Percentiles rank a stretch among this genome's conserved stretches.
Evolutionary conservation across 2,329 filamentous ascomycete species (phyloP).

Genomic region (Aspergillus ustus): DNA sequence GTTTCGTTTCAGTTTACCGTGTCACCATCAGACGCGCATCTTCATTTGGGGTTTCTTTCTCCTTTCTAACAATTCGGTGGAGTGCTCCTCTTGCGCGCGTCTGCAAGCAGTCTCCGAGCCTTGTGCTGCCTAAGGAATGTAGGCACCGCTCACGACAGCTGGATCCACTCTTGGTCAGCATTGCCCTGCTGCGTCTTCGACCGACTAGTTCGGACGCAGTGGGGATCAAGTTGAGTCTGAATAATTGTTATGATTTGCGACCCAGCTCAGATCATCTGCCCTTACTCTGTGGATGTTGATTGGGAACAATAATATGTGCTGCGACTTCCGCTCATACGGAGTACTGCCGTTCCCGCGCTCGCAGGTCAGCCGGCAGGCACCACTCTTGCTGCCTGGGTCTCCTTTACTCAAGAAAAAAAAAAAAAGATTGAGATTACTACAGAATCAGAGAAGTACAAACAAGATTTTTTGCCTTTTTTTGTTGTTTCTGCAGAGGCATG

Average conservation of each 20-base stretch:
- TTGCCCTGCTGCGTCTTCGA: background rate
- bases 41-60: background rate
- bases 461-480: background rate
- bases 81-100: background rate
- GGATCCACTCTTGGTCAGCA: background rate
- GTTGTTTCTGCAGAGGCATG: background rate
- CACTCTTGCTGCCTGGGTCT: constrained; percentile 10
- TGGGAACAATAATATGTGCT: background rate
- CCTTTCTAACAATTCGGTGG: background rate
- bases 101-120: background rate
- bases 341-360: background rate
- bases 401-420: background rate
- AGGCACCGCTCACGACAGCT: background rate
- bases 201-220: background rate
- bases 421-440: background rate
- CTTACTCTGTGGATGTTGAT: background rate
- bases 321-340: background rate
- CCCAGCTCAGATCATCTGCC: background rate
- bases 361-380: constrained; percentile 7
- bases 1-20: background rate
- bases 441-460: background rate
- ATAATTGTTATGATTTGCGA: background rate
- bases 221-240: background rate
- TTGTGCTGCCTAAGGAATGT: background rate
- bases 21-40: background rate